These are phyloP conservation scores for Metschnikowia kunwiensis DNA, from an alignment of 805 yeast genomes.

Conservation along the genomic window DNA sequence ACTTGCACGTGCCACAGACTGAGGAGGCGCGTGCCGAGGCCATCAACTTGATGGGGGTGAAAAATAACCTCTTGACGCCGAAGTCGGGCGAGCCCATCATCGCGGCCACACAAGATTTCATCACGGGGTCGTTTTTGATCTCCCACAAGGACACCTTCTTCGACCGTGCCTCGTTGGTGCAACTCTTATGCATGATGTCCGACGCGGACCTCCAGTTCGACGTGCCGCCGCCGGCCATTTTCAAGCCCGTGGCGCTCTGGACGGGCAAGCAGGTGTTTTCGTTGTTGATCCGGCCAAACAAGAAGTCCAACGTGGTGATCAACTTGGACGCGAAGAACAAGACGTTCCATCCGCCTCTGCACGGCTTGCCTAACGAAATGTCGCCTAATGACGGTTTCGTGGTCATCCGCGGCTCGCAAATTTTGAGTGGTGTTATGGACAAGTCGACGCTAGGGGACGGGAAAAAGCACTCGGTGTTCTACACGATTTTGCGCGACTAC, in stretches of 20 bases:
- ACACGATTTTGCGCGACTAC: slow-evolving; percentile 89
- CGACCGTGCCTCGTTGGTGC: slow-evolving; percentile 81
- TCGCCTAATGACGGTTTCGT: slow-evolving; percentile 96
- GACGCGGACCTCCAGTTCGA: slow-evolving; percentile 88
- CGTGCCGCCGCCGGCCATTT: slow-evolving; percentile 90
- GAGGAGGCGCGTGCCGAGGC: slow-evolving; percentile 99
- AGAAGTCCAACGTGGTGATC: slow-evolving; percentile 70
- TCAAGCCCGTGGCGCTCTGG: slow-evolving; percentile 89
- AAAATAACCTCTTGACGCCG: slow-evolving; percentile 90
- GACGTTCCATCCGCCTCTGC: slow-evolving; percentile 74
- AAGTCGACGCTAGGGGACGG: slow-evolving; percentile 96
- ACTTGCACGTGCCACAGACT: slow-evolving; percentile 96
- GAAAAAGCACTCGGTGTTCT: slow-evolving; percentile 93
- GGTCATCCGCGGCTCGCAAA: slow-evolving; percentile 82
- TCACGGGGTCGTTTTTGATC: slow-evolving; percentile 90
- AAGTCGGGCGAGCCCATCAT: slow-evolving; percentile 98
- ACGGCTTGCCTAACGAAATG: slow-evolving; percentile 83
- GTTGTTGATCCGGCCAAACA: slow-evolving; percentile 79
- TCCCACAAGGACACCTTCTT: slow-evolving; percentile 92
- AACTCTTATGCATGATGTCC: slow-evolving; percentile 90
- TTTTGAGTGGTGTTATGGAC: slow-evolving; percentile 94
- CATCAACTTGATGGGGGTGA: slow-evolving; percentile 97
- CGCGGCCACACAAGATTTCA: slow-evolving; percentile 99
- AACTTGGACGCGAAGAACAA: slow-evolving; percentile 94
- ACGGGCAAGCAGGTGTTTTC: slow-evolving; percentile 97